Conservation (phyloP, 2,329 filamentous ascomycete genomes). For the Beauveria pseudobassiana region DNA sequence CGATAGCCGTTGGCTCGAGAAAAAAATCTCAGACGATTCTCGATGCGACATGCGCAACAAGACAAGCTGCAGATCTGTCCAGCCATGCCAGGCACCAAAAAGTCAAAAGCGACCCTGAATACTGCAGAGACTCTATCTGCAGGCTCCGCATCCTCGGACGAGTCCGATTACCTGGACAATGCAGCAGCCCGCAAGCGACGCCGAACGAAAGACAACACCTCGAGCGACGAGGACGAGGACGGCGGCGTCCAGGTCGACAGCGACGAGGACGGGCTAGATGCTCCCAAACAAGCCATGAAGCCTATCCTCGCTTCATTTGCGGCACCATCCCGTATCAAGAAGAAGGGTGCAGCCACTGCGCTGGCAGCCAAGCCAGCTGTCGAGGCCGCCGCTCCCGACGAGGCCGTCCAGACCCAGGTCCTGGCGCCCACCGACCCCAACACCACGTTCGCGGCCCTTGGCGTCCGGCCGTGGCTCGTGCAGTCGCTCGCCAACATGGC, state of each 20-base stretch:
- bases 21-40: neutral
- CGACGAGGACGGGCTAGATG: conserved; percentile 23
- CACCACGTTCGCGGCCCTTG: conserved; percentile 62
- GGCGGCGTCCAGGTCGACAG: conserved; percentile 16
- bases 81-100: conserved; percentile 11
- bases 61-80: neutral
- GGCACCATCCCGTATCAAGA: conserved; percentile 47
- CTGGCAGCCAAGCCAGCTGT: conserved; percentile 7
- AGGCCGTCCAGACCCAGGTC: conserved; percentile 27
- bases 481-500: conserved; percentile 68
- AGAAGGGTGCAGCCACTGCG: conserved; percentile 21
- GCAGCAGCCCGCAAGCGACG: conserved; percentile 38
- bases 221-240: conserved; percentile 17
- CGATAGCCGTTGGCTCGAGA: neutral
- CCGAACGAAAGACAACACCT: conserved; percentile 22
- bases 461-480: conserved; percentile 80
- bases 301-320: conserved; percentile 34
- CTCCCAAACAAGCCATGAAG: conserved; percentile 23
- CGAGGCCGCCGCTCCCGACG: neutral
- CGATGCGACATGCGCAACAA: neutral
- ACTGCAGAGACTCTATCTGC: neutral
- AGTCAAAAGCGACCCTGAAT: neutral
- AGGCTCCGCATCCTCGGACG: conserved; percentile 20
- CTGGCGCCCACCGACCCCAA: conserved; percentile 48
- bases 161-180: conserved; percentile 45